phyloP scores from a whole-genome alignment of 306 rosid genomes.

The Oxytropis ochrocephala region DNA sequence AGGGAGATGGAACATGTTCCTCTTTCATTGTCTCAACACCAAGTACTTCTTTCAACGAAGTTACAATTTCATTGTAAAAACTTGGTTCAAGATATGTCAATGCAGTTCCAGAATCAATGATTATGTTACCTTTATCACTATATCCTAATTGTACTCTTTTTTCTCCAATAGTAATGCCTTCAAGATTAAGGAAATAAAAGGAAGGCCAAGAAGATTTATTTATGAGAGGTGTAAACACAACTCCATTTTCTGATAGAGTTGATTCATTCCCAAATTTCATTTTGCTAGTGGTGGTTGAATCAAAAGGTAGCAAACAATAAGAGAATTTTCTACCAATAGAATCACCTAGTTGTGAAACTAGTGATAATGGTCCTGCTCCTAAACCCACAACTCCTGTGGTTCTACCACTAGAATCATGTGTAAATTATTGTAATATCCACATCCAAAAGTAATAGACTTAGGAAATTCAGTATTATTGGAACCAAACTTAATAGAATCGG shows the following conservation, averaged over 20 bases:
- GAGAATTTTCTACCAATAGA: conserved; percentile 12
- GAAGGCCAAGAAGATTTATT: not conserved
- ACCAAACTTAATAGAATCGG: not conserved
- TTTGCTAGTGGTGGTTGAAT: not conserved
- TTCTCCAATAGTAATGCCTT: not conserved
- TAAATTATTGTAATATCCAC: not conserved
- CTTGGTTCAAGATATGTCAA: not conserved
- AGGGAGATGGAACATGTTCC: not conserved
- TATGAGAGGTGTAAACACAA: not conserved
- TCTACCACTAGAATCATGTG: not conserved
- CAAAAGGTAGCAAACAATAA: not conserved
- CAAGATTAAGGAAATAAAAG: not conserved
- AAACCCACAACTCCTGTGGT: no score
- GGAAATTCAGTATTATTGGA: not conserved
- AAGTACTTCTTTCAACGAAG: not conserved
- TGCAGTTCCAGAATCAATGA: conserved; percentile 20
- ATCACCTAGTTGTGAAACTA: no score
- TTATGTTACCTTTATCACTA: not conserved
- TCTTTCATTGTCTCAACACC: not conserved
- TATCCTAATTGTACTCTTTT: not conserved
- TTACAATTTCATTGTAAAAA: not conserved
- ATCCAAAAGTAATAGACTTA: not conserved
- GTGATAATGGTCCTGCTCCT: no score
- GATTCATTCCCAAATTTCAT: not conserved
- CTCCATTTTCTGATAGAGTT: not conserved